Base-by-base conservation (phyloP, 169 alveolate genomes). In the Plasmodium gonderi region DNA sequence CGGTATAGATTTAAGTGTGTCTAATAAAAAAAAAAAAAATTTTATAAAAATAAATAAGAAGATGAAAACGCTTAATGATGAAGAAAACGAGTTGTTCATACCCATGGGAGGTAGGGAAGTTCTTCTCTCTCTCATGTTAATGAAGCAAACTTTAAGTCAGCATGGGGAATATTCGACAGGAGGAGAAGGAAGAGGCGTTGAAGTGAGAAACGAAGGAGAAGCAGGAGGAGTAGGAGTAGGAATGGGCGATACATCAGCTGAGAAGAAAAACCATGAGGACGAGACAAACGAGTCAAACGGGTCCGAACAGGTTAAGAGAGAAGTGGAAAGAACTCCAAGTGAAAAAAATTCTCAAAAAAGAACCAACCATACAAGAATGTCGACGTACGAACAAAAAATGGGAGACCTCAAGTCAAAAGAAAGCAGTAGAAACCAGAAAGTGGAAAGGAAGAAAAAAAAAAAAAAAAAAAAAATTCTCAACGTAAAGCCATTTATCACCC, bases 51-150 rank as follows among this genome's bases (percentile, higher is more conserved):
- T 76, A 75, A 87, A 87, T 47, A 87, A 87, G 68, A 87, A 87
- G 33, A 77, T 87, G 64, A 87, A 77, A 54, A 87, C 80, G 8
- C 11, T 87, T 7, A 75, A 87, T 23, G 79, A 87, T 75, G 93
- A 87, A 47, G 93, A 87, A 7, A 74, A 87, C 47, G 93, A 87
- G 72, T 3, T 87, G 47, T 87, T 87, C 72, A 87, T 87, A 60
- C 93, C 93, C 9, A 87, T 87, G 90, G 93, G 93, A 23, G 93
- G 93, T n/a, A 87, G 79, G 42, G 93, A 87, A 67, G 93, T 87
- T 40, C 68, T 76, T 36, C 64, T 87, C 45, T 42, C 93, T n/a
- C 33, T 87, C 68, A 75, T 44, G 78, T 20, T 87, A 23, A 87
- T 87, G 93, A 49, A 64, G 49, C 90, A 87, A 65, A 12, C 45